These are phyloP conservation scores for Paramecium sonneborni DNA, from an alignment of 73 alveolate species.

Conservation along the genomic window DNA sequence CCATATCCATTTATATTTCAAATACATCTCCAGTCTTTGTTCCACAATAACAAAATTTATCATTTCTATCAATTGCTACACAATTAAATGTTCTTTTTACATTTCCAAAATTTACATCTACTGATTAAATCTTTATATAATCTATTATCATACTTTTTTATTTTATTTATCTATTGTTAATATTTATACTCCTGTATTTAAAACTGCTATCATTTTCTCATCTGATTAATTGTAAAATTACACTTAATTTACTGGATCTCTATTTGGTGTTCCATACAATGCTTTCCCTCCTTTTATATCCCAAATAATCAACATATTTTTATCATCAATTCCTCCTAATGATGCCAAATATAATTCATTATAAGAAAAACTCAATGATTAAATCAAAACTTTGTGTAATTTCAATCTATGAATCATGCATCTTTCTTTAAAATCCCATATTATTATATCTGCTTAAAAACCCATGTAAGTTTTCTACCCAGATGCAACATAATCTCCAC, in stretches of 20 bases:
- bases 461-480: slow-evolving; percentile 96
- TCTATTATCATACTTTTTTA: slow-evolving; percentile 27
- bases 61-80: slow-evolving; percentile 82
- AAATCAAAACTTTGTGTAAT: slow-evolving; percentile 91
- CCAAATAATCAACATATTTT: slow-evolving; percentile 90
- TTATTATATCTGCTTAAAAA: slow-evolving; percentile 92
- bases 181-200: slow-evolving; percentile 81
- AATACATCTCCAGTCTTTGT: slow-evolving; percentile 91
- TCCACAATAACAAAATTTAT: slow-evolving; percentile 81
- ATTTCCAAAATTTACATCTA: slow-evolving; percentile 87
- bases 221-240: slow-evolving; percentile 83
- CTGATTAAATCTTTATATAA: slow-evolving; percentile 60
- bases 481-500: slow-evolving; percentile 90
- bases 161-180: slow-evolving; percentile 64
- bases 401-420: slow-evolving; percentile 87
- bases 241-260: slow-evolving; percentile 85
- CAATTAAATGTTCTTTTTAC: slow-evolving; percentile 86
- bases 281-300: slow-evolving; percentile 94
- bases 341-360: slow-evolving; percentile 95
- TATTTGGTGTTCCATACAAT: slow-evolving; percentile 87
- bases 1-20: slow-evolving; percentile 83
- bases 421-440: slow-evolving; percentile 96
- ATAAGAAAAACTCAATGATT: slow-evolving; percentile 88
- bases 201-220: slow-evolving; percentile 83
- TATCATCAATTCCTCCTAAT: slow-evolving; percentile 97